phyloP scores from a whole-genome alignment of 441 rosid genomes.

The Macaranga tanarius region DNA sequence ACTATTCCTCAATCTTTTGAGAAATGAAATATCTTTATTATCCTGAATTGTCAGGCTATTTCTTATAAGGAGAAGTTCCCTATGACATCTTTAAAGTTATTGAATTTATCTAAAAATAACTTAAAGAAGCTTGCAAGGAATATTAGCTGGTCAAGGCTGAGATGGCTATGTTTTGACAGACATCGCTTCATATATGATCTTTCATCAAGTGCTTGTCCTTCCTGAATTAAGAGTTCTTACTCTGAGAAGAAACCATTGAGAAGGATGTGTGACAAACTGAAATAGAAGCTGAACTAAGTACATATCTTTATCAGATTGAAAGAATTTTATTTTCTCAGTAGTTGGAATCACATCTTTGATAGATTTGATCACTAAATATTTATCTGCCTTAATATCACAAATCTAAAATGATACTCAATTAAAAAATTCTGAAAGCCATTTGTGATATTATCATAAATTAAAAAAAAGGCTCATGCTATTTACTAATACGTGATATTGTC shows the following conservation, averaged over 20 bases:
- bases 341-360: too few relatives aligned
- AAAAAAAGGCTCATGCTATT: too few relatives aligned
- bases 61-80: not conserved
- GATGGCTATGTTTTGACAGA: not conserved
- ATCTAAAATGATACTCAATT: too few relatives aligned
- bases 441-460: too few relatives aligned
- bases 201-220: not conserved
- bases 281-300: too few relatives aligned
- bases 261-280: too few relatives aligned
- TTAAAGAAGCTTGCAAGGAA: not conserved
- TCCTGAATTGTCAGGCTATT: constrained; percentile 4
- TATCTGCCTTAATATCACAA: too few relatives aligned
- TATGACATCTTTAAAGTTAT: not conserved
- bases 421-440: too few relatives aligned
- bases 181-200: constrained; percentile 21
- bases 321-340: too few relatives aligned
- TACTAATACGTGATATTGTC: too few relatives aligned
- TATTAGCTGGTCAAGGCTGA: constrained; percentile 8
- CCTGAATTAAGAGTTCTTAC: not conserved
- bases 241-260: constrained; percentile 6
- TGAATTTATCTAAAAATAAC: constrained; percentile 10
- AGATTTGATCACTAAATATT: too few relatives aligned
- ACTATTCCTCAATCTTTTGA: not conserved
- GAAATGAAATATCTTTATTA: not conserved
- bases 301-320: too few relatives aligned